Conservation (phyloP, 805 yeast species). For the Cyberlindnera subsufficiens region DNA sequence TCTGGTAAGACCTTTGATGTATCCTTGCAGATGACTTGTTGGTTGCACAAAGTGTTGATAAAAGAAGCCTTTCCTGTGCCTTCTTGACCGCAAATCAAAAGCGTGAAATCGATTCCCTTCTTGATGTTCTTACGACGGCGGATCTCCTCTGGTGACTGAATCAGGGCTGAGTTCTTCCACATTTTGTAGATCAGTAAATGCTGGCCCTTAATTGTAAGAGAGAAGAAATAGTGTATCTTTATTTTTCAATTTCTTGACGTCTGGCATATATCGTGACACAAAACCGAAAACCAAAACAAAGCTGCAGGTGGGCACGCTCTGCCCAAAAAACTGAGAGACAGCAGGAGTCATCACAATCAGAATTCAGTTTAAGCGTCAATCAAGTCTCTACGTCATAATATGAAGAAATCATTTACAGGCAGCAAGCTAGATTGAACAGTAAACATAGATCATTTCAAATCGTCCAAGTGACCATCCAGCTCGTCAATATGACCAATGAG, state of each 20-base stretch:
- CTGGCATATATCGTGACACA: neutral
- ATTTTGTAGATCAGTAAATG: neutral
- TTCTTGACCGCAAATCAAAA: slow-evolving; percentile 66
- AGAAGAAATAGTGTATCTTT: neutral
- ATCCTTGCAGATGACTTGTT: slow-evolving; percentile 32
- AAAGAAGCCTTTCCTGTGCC: slow-evolving; percentile 76
- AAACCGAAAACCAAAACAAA: slow-evolving; percentile 1
- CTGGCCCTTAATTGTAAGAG: too few relatives aligned
- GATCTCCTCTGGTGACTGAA: slow-evolving; percentile 31
- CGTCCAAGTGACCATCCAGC: too few relatives aligned
- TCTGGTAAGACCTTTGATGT: slow-evolving; percentile 23
- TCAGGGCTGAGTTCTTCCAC: slow-evolving; percentile 1
- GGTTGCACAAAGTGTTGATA: slow-evolving; percentile 59
- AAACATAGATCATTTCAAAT: too few relatives aligned
- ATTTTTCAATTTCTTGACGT: neutral
- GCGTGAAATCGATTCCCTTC: slow-evolving; percentile 55
- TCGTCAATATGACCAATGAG: too few relatives aligned
- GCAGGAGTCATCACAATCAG: neutral
- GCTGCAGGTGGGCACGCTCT: neutral
- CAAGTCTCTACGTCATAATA: too few relatives aligned
- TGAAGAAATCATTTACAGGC: too few relatives aligned
- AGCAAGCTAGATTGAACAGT: too few relatives aligned
- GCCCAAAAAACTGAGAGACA: neutral
- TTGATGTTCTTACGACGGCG: slow-evolving; percentile 58
- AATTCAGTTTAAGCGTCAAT: too few relatives aligned